Evolutionary conservation across 2,329 filamentous ascomycete genomes (phyloP).

Genomic region (Alternaria postmessia): DNA sequence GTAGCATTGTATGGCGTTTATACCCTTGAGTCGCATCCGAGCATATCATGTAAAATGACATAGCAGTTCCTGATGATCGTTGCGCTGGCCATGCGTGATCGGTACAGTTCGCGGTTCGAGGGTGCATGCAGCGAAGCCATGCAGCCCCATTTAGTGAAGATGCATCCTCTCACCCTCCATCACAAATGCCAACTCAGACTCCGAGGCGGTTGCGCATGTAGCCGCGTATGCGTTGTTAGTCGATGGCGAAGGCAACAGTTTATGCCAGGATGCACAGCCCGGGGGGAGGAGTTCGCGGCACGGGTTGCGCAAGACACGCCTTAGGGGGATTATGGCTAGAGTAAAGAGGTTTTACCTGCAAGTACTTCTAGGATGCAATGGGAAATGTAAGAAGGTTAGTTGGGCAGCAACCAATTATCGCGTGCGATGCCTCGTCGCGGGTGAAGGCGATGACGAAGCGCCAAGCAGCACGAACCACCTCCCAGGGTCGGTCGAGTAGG

Average conservation of each 20-base stretch:
- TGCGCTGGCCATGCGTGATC: constrained; percentile 47
- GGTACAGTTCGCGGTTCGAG: constrained; percentile 31
- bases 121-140: constrained; percentile 21
- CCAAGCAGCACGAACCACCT: constrained; percentile 30
- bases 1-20: constrained; percentile 48
- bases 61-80: constrained; percentile 40
- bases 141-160: constrained; percentile 27
- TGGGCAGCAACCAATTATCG: not conserved
- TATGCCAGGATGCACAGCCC: constrained; percentile 11
- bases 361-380: not conserved
- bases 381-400: constrained; percentile 1
- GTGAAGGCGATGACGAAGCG: constrained; percentile 41
- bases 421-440: constrained; percentile 7
- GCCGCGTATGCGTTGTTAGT: constrained; percentile 45
- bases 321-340: constrained; percentile 1
- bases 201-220: constrained; percentile 40
- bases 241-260: constrained; percentile 29
- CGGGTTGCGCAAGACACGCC: not conserved
- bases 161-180: constrained; percentile 27
- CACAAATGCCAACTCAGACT: constrained; percentile 36
- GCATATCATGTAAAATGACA: constrained; percentile 44
- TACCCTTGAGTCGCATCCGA: constrained; percentile 31
- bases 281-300: constrained; percentile 6
- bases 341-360: not conserved
- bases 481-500: constrained; percentile 19